Base-by-base conservation (phyloP, 345 rosid species). In the Hibiscus syriacus region DNA sequence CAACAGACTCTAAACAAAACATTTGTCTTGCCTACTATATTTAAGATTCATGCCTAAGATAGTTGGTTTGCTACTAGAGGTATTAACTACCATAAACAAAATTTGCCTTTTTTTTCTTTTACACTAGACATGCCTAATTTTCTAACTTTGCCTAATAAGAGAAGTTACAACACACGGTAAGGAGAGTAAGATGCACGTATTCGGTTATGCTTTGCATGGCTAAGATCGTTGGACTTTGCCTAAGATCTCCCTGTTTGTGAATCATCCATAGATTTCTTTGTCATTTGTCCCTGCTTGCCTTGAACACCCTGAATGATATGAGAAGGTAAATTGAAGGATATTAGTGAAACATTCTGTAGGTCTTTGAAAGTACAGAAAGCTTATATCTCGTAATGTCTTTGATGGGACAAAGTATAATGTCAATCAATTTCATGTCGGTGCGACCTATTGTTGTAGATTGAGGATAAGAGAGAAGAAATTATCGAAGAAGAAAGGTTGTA, bases 221-320 rank as follows among this genome's bases (percentile, higher is more conserved):
- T 13, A 70, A 17, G 27, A 25, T 56, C 52, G 23, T 34, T 26
- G 4, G 27, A 27, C 22, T 9, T 63, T 56, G 73, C 69, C 39
- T 16, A 11, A 23, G 34, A 67, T 26, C 53, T 54, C 16, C 46
- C 30, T 22, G 66, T 38, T 45, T 34, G 68, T 13, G 19, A 65
- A 25, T 48, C 53, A 9, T 67, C 70, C 13, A 13, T 16, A 1
- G 61, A 46, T 46, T 46, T 76, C 70, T 26, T 65, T 64, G 68
- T 36, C 7, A 49, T 16, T 68, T 76, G 58, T 43, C 82, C 78
- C 69, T 72, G 78, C 69, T 55, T 79, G 67, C 72, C 70, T 67
- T 80, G 81, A 74, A 26, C 38, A 10, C 74, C 83, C 87, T 77
- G 71, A 68, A 43, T 26, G 61, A 48, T 29, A 27, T 45, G 39